Conservation (phyloP, 2,329 filamentous ascomycete genomes). For the Fusarium incarnatum region DNA sequence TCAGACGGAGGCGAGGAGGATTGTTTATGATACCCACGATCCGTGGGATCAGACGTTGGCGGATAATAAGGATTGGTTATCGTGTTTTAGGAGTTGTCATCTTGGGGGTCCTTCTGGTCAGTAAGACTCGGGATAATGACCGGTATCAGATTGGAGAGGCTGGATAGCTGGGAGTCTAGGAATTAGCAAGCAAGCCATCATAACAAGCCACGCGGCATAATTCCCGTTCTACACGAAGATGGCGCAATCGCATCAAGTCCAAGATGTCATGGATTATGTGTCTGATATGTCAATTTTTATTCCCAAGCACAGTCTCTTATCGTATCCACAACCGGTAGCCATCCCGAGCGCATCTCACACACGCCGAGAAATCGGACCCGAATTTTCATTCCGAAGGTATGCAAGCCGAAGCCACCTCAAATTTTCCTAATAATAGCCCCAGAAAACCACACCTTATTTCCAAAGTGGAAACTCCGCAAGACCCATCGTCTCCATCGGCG, state of each 20-base stretch:
- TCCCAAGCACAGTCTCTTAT: neutral
- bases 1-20: slow-evolving; percentile 41
- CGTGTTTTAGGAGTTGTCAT: slow-evolving; percentile 37
- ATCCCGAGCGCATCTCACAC: neutral
- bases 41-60: slow-evolving; percentile 47
- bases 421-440: neutral
- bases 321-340: neutral
- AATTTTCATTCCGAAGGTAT: neutral
- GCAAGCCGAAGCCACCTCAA: neutral
- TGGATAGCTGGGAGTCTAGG: no score
- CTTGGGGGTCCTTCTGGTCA: neutral
- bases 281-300: neutral
- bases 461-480: slow-evolving; percentile 26
- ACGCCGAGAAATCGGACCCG: neutral
- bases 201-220: neutral
- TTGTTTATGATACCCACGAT: slow-evolving; percentile 44
- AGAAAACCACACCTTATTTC: slow-evolving; percentile 3
- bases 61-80: slow-evolving; percentile 46
- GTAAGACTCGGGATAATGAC: neutral
- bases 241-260: neutral
- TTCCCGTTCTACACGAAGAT: neutral
- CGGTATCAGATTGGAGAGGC: no score
- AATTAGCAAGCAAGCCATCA: no score
- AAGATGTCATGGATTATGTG: neutral
- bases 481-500: slow-evolving; percentile 21